Conservation (phyloP, 306 rosid genomes). For the Dalbergia cultrata region DNA sequence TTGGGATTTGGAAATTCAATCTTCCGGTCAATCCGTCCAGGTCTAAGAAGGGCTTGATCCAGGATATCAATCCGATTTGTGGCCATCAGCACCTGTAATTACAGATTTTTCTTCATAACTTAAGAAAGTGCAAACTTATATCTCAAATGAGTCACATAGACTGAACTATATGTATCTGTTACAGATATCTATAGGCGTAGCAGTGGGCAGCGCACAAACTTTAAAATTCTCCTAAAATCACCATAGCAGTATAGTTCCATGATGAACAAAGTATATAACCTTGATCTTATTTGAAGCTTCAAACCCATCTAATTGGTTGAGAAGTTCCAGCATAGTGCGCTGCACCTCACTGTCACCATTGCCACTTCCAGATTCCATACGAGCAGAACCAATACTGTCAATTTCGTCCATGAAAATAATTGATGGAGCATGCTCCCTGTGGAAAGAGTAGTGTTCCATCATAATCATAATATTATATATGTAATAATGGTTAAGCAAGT, state of each 20-base stretch:
- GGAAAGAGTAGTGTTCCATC: conserved; percentile 19
- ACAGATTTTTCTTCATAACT: conserved; percentile 41
- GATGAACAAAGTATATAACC: conserved; percentile 52
- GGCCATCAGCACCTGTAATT: conserved; percentile 93
- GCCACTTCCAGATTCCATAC: conserved; percentile 99
- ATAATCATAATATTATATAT: conserved; percentile 5
- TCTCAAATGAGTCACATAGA: not conserved
- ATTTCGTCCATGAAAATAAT: conserved; percentile 99
- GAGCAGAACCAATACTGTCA: conserved; percentile 98
- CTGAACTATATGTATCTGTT: not conserved
- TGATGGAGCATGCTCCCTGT: conserved; percentile 99
- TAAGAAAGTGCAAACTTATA: not conserved
- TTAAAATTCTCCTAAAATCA: conserved; percentile 1
- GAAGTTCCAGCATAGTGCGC: conserved; percentile 99
- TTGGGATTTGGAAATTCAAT: conserved; percentile 99
- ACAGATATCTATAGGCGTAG: not conserved
- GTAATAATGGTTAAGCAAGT: conserved; percentile 19
- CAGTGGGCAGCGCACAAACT: not conserved
- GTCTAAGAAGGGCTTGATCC: conserved; percentile 99
- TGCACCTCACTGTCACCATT: conserved; percentile 99
- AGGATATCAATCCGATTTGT: conserved; percentile 98
- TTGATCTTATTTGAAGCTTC: conserved; percentile 99
- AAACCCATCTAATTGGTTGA: conserved; percentile 99
- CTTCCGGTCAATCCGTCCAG: conserved; percentile 96
- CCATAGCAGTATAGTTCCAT: conserved; percentile 13